A percentile compares a stretch with the other conserved stretches of the same genome.
These are phyloP conservation scores for Phyllosticta ampelicida DNA, from an alignment of 2,329 filamentous ascomycete species.

Conservation along the genomic window DNA sequence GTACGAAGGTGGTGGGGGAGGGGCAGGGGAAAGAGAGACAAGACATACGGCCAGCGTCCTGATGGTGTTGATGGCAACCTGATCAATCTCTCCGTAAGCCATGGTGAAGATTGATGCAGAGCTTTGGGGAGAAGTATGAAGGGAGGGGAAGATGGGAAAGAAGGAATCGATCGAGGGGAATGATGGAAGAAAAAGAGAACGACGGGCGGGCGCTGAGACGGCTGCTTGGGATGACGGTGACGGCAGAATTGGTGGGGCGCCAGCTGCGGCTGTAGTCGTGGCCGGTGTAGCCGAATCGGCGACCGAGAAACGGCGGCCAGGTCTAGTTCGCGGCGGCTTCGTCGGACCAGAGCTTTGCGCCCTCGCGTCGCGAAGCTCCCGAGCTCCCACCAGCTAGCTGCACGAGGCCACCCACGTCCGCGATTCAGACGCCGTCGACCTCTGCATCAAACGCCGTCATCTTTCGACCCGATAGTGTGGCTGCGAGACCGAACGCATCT, in stretches of 20 bases:
- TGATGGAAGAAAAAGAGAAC: slow-evolving; percentile 11
- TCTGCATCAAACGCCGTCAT: background rate
- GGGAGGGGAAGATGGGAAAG: slow-evolving; percentile 1
- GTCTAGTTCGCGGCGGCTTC: background rate
- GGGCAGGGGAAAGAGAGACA: slow-evolving; percentile 10
- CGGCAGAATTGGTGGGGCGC: slow-evolving; percentile 7
- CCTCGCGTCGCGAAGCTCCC: background rate
- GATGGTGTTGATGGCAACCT: slow-evolving; percentile 96
- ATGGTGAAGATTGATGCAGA: slow-evolving; percentile 44
- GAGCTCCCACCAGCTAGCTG: background rate
- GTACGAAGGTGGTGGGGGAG: no score
- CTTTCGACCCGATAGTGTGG: background rate
- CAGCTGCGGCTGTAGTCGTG: background rate
- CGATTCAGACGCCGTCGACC: background rate
- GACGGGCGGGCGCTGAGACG: slow-evolving; percentile 4
- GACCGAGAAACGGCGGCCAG: background rate
- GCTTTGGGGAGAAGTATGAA: slow-evolving; percentile 13
- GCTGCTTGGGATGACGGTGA: background rate
- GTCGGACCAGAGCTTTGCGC: background rate
- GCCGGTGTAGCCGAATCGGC: background rate
- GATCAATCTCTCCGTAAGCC: slow-evolving; percentile 79
- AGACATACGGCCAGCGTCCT: slow-evolving; percentile 81
- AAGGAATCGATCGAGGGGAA: background rate
- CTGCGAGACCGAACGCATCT: background rate
- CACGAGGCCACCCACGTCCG: background rate